A percentile compares a stretch with the other conserved stretches of the same genome.
These are phyloP conservation scores for Auxenochlorella pyrenoidosa DNA, from an alignment of 139 green algal genomes.

Conservation along the genomic window DNA sequence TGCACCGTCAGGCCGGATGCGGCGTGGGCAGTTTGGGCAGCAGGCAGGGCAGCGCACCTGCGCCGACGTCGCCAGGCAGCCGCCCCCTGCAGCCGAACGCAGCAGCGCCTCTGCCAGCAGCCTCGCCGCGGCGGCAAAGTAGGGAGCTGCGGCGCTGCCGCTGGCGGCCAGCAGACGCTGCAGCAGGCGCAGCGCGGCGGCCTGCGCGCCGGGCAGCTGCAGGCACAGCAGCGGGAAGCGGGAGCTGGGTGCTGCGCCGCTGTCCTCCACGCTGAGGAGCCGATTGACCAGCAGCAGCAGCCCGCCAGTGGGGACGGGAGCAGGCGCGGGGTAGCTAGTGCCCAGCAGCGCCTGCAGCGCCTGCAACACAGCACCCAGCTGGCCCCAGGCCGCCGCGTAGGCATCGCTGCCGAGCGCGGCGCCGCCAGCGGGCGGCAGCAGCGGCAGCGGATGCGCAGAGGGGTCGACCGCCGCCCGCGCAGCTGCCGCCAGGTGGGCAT, in stretches of 20 bases:
- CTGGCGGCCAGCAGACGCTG: slow-evolving; percentile 40
- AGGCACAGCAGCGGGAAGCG: slow-evolving; percentile 51
- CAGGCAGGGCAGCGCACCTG: background rate
- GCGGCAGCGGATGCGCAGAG: slow-evolving; percentile 14
- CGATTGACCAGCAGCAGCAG: slow-evolving; percentile 53
- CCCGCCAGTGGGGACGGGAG: slow-evolving; percentile 47
- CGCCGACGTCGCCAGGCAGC: background rate
- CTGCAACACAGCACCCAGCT: slow-evolving; percentile 40
- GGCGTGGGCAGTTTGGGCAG: no score
- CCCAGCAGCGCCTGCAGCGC: slow-evolving; percentile 49
- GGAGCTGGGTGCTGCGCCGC: slow-evolving; percentile 29
- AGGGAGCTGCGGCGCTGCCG: slow-evolving; percentile 40
- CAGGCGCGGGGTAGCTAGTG: slow-evolving; percentile 26
- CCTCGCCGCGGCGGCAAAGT: slow-evolving; percentile 43
- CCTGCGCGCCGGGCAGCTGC: slow-evolving; percentile 43
- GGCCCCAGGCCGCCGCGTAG: slow-evolving; percentile 10
- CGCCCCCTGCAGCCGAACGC: slow-evolving; percentile 18
- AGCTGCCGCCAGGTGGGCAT: background rate
- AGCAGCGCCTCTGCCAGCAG: slow-evolving; percentile 53
- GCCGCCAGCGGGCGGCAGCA: background rate
- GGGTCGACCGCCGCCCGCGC: slow-evolving; percentile 12
- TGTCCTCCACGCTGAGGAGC: slow-evolving; percentile 54
- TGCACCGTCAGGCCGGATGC: no score
- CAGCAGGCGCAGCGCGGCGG: slow-evolving; percentile 45
- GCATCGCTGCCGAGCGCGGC: background rate